phyloP scores from a whole-genome alignment of 2,329 filamentous ascomycete species.

The Hortaea werneckii region DNA sequence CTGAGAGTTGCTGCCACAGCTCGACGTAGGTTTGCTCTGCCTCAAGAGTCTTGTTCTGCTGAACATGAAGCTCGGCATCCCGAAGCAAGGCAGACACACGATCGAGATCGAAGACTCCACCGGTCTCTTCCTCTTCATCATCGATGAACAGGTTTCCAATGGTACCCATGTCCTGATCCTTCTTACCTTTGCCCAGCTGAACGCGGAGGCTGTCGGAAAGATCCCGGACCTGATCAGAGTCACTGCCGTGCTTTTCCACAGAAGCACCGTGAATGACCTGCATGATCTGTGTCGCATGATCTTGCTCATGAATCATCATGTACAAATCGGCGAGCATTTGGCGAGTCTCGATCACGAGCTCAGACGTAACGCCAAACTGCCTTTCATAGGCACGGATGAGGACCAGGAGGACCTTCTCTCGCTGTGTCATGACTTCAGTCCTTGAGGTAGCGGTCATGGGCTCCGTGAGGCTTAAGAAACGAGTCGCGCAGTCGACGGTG shows the following conservation, averaged over 20 bases:
- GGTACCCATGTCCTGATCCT: slow-evolving; percentile 17
- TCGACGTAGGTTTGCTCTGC: slow-evolving; percentile 42
- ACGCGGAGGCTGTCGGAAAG: slow-evolving; percentile 14
- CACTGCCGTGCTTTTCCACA: slow-evolving; percentile 17
- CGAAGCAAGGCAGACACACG: slow-evolving; percentile 27
- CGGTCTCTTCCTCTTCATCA: slow-evolving; percentile 29
- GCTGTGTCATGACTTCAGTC: slow-evolving; percentile 32
- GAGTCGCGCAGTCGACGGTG: slow-evolving; percentile 34
- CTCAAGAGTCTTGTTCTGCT: slow-evolving; percentile 18
- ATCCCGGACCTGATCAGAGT: slow-evolving; percentile 9
- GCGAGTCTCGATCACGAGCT: slow-evolving; percentile 39
- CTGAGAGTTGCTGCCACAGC: slow-evolving; percentile 42
- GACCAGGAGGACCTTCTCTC: slow-evolving; percentile 37
- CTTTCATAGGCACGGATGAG: slow-evolving; percentile 40
- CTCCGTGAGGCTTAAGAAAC: slow-evolving; percentile 38
- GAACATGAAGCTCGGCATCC: slow-evolving; percentile 29
- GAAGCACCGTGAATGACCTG: slow-evolving; percentile 19
- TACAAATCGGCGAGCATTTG: slow-evolving; percentile 39
- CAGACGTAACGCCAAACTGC: slow-evolving; percentile 37
- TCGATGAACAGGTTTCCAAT: slow-evolving; percentile 30
- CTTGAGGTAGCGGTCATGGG: slow-evolving; percentile 28
- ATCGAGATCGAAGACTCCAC: slow-evolving; percentile 23
- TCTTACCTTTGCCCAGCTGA: slow-evolving; percentile 16
- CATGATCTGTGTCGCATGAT: slow-evolving; percentile 29
- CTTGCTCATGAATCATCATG: slow-evolving; percentile 35